Evolutionary conservation across 441 rosid genomes (phyloP), one percentile per base, ranked within the genome.

Genomic region (Croton laevigatus): DNA sequence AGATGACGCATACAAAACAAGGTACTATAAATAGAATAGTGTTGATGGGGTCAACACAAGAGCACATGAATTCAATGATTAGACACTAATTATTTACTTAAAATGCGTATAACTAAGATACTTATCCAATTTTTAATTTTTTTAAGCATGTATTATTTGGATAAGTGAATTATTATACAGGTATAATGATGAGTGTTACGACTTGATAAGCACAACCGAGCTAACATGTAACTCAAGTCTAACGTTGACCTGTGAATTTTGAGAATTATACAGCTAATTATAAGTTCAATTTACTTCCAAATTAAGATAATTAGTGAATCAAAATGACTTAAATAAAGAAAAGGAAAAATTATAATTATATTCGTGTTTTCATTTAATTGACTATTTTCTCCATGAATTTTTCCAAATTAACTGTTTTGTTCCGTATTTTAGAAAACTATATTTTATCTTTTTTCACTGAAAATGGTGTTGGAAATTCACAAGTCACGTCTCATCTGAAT

Each of bases 1-100:
- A n/a, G n/a, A n/a, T n/a, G n/a, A n/a, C n/a, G n/a, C n/a, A n/a
- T n/a, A n/a, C n/a, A n/a, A n/a, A n/a, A n/a, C n/a, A n/a, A n/a
- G n/a, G n/a, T n/a, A n/a, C n/a, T n/a, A n/a, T n/a, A n/a, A n/a
- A n/a, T n/a, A n/a, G n/a, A n/a, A n/a, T n/a, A n/a, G n/a, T n/a
- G n/a, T 19, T 48, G 19, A 54, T 20, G 22, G 66, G 66, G 73
- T 70, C 69, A 73, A 60, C 54, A 23, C 32, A 27, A 27, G 1
- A 27, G 59, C 81, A 80, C 74, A 51, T 74, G 62, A 61, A 69
- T 34, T 55, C 57, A 68, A 67, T 71, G 74, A 73, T 70, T 63
- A 68, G 69, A 49, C 58, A 19, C 40, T 37, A 72, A 68, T 60
- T 61, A 64, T 54, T 51, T 60, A 7, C 64, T 14, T 37, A 58